Evolutionary conservation across 345 rosid species (phyloP), one percentile per base, ranked within the genome.

Genomic region (Murraya koenigii): DNA sequence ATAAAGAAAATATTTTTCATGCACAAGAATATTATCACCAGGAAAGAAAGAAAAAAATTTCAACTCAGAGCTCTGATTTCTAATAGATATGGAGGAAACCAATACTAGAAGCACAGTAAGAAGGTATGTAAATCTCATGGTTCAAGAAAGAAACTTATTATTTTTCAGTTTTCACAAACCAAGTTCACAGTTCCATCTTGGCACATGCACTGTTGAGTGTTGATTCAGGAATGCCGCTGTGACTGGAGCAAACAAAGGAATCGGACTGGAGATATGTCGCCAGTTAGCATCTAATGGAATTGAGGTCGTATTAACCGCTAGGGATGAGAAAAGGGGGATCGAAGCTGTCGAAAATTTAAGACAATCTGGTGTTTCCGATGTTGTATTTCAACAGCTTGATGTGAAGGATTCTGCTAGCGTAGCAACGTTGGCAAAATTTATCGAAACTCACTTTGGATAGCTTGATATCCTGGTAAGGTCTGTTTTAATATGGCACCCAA

Each of bases 191-290:
- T 28, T 25, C 56, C 56, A 17, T 52, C 7, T 52, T 6, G 0
- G 56, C 56, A 17, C 22, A 17, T 5, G 2, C 22, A 17, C 22
- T 5, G 56, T 52, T 6, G 17, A 17, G 7, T 5, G 56, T 52
- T 6, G 17, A 30, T 28, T 59, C 56, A 52, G 73, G 23, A 36
- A 39, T 28, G 72, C 58, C 0, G 72, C 38, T 14, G 77, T 62
- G 55, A 44, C 73, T 0, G 49, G 77, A 25, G 80, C 75, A 28
- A 78, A 71, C n/a, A 63, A 52, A 54, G 80, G 76, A 32, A 78
- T 61, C 23, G 75, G 76, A 61, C 68, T 71, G 55, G 80, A 52
- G 56, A 52, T 72, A 65, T 66, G 77, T 25, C 33, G 35, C 23
- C 77, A 56, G 63, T 22, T 72, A 6, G 74, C 77, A 17, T 79